A percentile compares a stretch with the other conserved stretches of the same genome.
These are phyloP conservation scores for Solanum bulbocastanum DNA, from an alignment of 257 asterid genomes.

Conservation along the genomic window DNA sequence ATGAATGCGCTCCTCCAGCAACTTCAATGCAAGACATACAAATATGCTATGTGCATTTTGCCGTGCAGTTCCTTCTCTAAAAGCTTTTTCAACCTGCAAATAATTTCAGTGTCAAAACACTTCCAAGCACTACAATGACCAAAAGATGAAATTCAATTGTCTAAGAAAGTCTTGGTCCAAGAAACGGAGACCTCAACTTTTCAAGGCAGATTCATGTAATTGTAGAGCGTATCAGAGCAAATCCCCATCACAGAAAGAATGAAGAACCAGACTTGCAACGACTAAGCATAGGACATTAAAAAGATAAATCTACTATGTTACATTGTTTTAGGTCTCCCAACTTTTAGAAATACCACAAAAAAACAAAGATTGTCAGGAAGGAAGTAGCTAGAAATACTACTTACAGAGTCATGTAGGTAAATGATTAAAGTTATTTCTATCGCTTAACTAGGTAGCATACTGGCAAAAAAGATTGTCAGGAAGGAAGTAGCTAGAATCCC, in stretches of 20 bases:
- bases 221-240: neutral
- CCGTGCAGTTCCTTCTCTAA: slow-evolving; percentile 98
- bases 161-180: neutral
- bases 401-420: neutral
- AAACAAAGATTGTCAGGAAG: neutral
- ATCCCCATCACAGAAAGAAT: neutral
- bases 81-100: slow-evolving; percentile 93
- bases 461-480: neutral
- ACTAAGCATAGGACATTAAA: neutral
- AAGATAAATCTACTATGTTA: neutral
- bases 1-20: slow-evolving; percentile 82
- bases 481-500: neutral
- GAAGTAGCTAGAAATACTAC: neutral
- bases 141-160: neutral
- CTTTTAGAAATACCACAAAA: neutral
- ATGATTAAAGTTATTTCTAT: neutral
- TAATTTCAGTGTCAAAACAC: neutral
- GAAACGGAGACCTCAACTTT: neutral
- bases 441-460: neutral
- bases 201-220: neutral
- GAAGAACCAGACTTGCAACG: neutral
- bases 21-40: slow-evolving; percentile 83
- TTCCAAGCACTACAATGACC: neutral
- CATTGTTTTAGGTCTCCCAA: neutral
- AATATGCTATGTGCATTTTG: slow-evolving; percentile 98